Evolutionary conservation across 1,139 yeast species (phyloP).

Genomic region (Dujonia santamariae): DNA sequence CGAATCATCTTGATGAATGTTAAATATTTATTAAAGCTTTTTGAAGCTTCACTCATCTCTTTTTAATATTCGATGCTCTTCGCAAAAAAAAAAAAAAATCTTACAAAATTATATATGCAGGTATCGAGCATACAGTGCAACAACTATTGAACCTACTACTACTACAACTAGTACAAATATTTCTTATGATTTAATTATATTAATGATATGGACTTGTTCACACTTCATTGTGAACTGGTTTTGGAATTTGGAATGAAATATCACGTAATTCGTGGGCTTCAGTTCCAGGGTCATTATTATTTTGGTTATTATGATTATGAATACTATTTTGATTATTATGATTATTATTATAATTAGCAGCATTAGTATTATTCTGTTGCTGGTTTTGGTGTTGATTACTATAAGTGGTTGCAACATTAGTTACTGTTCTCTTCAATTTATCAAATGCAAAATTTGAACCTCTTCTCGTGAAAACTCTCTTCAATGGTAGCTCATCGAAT

Average conservation of each 20-base stretch:
- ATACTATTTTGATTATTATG: too few species aligned
- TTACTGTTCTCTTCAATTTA: slow-evolving; percentile 1
- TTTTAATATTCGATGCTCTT: slow-evolving; percentile 2
- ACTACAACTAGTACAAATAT: neutral
- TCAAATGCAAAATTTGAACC: slow-evolving; percentile 5
- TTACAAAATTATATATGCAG: neutral
- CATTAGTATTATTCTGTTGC: too few species aligned
- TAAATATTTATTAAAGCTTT: neutral
- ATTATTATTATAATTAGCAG: too few species aligned
- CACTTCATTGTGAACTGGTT: neutral
- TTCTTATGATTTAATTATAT: neutral
- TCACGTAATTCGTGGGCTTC: neutral
- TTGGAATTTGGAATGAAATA: neutral
- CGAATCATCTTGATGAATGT: slow-evolving; percentile 49
- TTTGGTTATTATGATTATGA: too few species aligned
- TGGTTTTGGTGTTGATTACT: neutral
- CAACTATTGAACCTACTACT: too few species aligned
- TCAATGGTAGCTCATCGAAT: slow-evolving; percentile 4
- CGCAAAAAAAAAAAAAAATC: neutral
- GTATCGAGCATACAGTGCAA: too few species aligned
- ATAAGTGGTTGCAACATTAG: neutral
- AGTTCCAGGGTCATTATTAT: neutral
- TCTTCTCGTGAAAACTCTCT: slow-evolving; percentile 6
- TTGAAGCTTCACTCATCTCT: neutral
- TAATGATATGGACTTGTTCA: neutral